A percentile compares a stretch with the other conserved stretches of the same genome.
These are phyloP conservation scores for Leucaena leucocephala DNA, from an alignment of 306 rosid genomes.

Conservation along the genomic window DNA sequence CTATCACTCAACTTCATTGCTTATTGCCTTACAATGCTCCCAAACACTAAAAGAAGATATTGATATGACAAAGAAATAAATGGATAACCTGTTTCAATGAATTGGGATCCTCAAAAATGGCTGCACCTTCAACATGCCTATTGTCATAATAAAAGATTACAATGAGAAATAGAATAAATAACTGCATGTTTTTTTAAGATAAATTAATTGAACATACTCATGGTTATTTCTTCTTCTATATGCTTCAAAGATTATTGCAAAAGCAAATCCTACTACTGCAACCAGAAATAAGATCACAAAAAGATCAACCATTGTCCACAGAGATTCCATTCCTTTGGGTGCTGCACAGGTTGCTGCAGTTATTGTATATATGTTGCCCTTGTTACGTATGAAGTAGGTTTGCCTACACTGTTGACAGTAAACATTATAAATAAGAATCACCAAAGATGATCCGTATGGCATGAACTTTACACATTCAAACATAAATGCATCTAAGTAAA, in stretches of 20 bases:
- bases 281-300: constrained; percentile 42
- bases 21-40: neutral
- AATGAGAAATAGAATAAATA: constrained; percentile 26
- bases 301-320: constrained; percentile 50
- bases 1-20: neutral
- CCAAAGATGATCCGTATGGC: neutral
- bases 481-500: neutral
- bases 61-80: constrained; percentile 28
- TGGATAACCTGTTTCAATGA: constrained; percentile 70
- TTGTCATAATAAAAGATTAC: constrained; percentile 4
- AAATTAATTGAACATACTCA: constrained; percentile 46
- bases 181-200: neutral
- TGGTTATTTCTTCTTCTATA: constrained; percentile 74
- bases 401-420: constrained; percentile 8
- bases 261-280: constrained; percentile 46
- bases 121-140: constrained; percentile 85
- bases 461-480: neutral
- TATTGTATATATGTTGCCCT: constrained; percentile 20
- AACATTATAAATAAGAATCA: neutral
- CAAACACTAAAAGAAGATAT: neutral
- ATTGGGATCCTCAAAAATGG: constrained; percentile 80
- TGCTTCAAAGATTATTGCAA: constrained; percentile 61
- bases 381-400: constrained; percentile 17
- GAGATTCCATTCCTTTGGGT: constrained; percentile 39
- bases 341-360: constrained; percentile 14